Percentiles rank a stretch among this genome's conserved stretches.
Evolutionary conservation across 495 filamentous ascomycete genomes (phyloP).

Genomic region (Evernia prunastri): DNA sequence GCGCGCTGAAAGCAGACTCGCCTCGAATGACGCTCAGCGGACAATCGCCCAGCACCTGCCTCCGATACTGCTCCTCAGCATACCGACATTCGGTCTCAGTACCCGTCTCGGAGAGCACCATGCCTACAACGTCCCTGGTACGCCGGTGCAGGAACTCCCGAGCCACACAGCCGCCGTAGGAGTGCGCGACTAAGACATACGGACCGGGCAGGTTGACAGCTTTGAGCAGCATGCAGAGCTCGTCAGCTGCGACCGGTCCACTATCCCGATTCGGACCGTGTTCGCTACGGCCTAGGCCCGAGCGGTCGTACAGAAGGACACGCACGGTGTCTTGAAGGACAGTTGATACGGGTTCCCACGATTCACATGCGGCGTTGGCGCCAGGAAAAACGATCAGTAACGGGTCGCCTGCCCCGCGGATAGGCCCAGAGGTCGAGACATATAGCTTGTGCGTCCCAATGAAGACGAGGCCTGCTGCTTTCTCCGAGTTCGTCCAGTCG

Average conservation of each 20-base stretch:
- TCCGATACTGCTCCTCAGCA: constrained; percentile 36
- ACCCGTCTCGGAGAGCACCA: constrained; percentile 38
- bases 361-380: constrained; percentile 39
- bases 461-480: constrained; percentile 19
- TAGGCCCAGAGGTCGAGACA: constrained; percentile 27
- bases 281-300: constrained; percentile 37
- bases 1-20: constrained; percentile 20
- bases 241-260: constrained; percentile 30
- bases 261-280: constrained; percentile 19
- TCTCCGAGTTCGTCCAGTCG: background rate
- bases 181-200: constrained; percentile 44
- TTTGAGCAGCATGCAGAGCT: constrained; percentile 33
- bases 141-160: constrained; percentile 41
- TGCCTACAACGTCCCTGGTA: constrained; percentile 31
- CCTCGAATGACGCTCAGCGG: constrained; percentile 40
- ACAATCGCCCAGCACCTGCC: constrained; percentile 28
- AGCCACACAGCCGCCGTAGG: constrained; percentile 47
- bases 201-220: constrained; percentile 28
- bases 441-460: constrained; percentile 38
- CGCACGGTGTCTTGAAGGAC: constrained; percentile 30
- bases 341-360: constrained; percentile 37
- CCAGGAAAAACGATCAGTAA: constrained; percentile 43
- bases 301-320: constrained; percentile 40
- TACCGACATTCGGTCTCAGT: constrained; percentile 35
- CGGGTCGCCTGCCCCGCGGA: constrained; percentile 27